These are phyloP conservation scores for Lentinula boryana DNA, from an alignment of 768 basidiomycete genomes.

Conservation along the genomic window DNA sequence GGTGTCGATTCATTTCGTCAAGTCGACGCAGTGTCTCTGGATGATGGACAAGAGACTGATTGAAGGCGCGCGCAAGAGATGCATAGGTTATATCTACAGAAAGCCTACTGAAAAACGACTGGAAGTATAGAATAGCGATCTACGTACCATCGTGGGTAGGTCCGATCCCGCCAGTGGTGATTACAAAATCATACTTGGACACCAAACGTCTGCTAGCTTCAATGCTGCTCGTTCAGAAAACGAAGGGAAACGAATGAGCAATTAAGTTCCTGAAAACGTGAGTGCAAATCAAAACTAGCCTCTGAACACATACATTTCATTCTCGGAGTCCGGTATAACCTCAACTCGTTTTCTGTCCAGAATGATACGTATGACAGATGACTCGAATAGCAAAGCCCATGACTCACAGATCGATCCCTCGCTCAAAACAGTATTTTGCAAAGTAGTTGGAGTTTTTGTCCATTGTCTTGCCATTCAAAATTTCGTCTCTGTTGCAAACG, in stretches of 20 bases:
- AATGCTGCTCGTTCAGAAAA: slow-evolving; percentile 37
- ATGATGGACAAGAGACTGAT: slow-evolving; percentile 64
- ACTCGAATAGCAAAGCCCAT: slow-evolving; percentile 5
- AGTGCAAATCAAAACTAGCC: background rate
- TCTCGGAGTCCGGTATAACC: slow-evolving; percentile 86
- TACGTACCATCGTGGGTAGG: slow-evolving; percentile 81
- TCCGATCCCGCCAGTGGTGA: slow-evolving; percentile 89
- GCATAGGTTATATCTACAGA: slow-evolving; percentile 79
- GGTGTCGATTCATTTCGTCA: slow-evolving; percentile 49
- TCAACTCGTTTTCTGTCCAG: slow-evolving; percentile 74
- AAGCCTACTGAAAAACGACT: background rate
- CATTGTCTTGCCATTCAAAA: slow-evolving; percentile 86
- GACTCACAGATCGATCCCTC: slow-evolving; percentile 63
- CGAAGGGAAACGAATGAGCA: background rate
- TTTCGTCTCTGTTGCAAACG: slow-evolving; percentile 62
- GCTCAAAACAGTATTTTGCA: slow-evolving; percentile 83
- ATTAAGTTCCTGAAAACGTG: background rate
- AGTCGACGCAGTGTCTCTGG: slow-evolving; percentile 74
- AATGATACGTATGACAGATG: slow-evolving; percentile 6
- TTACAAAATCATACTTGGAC: slow-evolving; percentile 78
- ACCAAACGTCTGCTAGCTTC: slow-evolving; percentile 85
- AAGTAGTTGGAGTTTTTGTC: slow-evolving; percentile 84
- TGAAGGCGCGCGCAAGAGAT: slow-evolving; percentile 83
- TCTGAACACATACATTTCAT: slow-evolving; percentile 64
- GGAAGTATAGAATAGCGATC: background rate